These are phyloP conservation scores for Penicillium sp. DNA, from an alignment of 2,329 filamentous ascomycete species.

Conservation along the genomic window DNA sequence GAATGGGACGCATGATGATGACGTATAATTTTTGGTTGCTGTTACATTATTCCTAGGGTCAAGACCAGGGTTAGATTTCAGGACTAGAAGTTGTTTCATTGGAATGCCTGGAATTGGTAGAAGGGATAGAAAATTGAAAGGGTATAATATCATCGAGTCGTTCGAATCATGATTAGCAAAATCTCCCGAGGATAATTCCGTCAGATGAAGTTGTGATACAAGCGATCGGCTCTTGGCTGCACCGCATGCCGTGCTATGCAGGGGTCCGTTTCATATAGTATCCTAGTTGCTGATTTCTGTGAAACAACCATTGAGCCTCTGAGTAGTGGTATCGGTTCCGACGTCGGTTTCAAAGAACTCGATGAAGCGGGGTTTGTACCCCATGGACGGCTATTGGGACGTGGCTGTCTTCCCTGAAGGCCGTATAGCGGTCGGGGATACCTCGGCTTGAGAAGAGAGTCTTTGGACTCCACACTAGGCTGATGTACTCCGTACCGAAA, in stretches of 20 bases:
- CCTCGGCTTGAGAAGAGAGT: background rate
- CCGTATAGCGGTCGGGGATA: background rate
- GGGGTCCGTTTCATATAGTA: background rate
- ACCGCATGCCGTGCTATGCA: background rate
- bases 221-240: background rate
- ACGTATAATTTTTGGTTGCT: background rate
- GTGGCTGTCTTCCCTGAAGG: background rate
- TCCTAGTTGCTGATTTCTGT: background rate
- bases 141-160: conserved; percentile 7
- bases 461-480: background rate
- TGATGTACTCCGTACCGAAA: background rate
- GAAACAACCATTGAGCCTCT: background rate
- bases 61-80: background rate
- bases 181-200: background rate
- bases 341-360: background rate
- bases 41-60: background rate
- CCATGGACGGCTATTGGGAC: background rate
- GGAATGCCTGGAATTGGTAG: background rate
- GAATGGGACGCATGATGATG: background rate
- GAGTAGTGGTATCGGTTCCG: background rate
- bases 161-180: conserved; percentile 2
- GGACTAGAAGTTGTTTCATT: background rate
- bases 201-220: background rate
- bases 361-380: background rate
- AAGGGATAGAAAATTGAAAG: background rate